Percentiles rank a stretch among this genome's conserved stretches.
Conservation (phyloP, 1,284 basidiomycete genomes). For the Sporisorium sorghi region DNA sequence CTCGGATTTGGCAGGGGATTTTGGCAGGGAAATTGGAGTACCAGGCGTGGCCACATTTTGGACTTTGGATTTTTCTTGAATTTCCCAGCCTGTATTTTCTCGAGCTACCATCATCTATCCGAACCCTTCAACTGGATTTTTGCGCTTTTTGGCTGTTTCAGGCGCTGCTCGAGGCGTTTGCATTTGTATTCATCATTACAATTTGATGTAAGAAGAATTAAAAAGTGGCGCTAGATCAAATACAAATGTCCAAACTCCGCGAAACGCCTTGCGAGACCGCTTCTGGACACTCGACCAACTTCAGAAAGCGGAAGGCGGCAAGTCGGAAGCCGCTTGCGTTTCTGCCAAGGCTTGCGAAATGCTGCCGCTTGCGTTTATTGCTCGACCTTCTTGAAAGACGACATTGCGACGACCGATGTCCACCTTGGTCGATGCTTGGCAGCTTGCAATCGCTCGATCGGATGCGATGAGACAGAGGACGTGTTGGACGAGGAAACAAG, state of each 20-base stretch:
- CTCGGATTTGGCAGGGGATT: too few relatives aligned
- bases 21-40: too few relatives aligned
- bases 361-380: not conserved
- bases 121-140: too few relatives aligned
- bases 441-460: too few relatives aligned
- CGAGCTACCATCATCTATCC: too few relatives aligned
- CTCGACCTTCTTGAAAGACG: not conserved
- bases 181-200: not conserved
- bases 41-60: too few relatives aligned
- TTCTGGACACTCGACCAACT: slow-evolving; percentile 1
- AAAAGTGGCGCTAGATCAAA: not conserved
- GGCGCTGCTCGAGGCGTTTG: not conserved
- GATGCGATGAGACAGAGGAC: too few relatives aligned
- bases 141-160: not conserved
- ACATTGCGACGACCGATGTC: not conserved
- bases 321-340: not conserved
- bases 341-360: too few relatives aligned
- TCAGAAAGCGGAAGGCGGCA: too few relatives aligned
- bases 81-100: too few relatives aligned
- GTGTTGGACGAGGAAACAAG: too few relatives aligned
- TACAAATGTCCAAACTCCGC: slow-evolving; percentile 16
- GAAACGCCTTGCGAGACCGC: slow-evolving; percentile 26
- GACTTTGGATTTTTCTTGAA: too few relatives aligned
- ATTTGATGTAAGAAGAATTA: not conserved
- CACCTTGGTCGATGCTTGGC: not conserved